These are phyloP conservation scores for Didymella arachidicola DNA, from an alignment of 2,329 filamentous ascomycete species.

Conservation along the genomic window DNA sequence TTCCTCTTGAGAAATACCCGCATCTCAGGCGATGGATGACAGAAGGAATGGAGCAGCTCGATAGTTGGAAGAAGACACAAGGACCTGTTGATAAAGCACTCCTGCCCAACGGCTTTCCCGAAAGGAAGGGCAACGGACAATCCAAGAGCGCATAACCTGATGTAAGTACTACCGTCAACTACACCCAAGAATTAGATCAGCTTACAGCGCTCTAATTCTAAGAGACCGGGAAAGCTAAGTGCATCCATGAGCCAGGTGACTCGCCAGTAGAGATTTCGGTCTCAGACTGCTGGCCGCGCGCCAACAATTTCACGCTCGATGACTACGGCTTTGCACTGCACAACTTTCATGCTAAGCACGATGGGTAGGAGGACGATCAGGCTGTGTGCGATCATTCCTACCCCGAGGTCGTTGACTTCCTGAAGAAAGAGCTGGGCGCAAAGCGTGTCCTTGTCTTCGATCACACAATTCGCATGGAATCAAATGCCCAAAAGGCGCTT, in stretches of 20 bases:
- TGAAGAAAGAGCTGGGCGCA: conserved; percentile 56
- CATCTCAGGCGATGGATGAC: conserved; percentile 51
- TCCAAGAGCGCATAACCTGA: conserved; percentile 8
- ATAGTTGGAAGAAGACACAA: conserved; percentile 53
- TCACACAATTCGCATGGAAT: conserved; percentile 57
- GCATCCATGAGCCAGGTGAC: conserved; percentile 55
- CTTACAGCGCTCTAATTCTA: conserved; percentile 55
- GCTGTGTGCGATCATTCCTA: conserved; percentile 55
- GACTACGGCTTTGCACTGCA: conserved; percentile 57
- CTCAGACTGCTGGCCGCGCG: conserved; percentile 54
- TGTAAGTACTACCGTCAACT: conserved; percentile 54
- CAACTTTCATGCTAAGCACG: conserved; percentile 50
- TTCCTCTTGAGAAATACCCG: conserved; percentile 52
- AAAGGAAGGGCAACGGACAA: conserved; percentile 4
- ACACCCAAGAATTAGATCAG: conserved; percentile 55
- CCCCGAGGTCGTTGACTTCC: conserved; percentile 56
- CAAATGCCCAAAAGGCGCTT: conserved; percentile 44
- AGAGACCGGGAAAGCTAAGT: conserved; percentile 48
- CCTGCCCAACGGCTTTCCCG: conserved; percentile 12
- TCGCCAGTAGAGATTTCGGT: conserved; percentile 51
- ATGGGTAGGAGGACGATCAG: conserved; percentile 54
- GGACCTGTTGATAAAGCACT: conserved; percentile 48
- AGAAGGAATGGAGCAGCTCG: conserved; percentile 48
- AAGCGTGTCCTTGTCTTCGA: conserved; percentile 59
- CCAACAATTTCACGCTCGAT: conserved; percentile 56